These are phyloP conservation scores for Skeletonema costatum DNA, from an alignment of 108 stramenopile genomes.

Conservation along the genomic window DNA sequence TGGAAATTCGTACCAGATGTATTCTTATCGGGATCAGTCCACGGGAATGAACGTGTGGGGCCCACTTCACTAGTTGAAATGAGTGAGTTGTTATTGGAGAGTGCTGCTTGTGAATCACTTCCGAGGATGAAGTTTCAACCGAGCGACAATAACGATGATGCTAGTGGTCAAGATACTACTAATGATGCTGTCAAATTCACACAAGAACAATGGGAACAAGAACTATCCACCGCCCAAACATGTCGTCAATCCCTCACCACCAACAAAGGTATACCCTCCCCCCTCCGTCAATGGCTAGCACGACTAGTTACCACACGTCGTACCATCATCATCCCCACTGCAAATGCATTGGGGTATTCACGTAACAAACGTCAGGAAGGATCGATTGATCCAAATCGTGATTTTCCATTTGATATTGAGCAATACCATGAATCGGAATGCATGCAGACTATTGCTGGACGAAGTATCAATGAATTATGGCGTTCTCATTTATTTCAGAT, in stretches of 20 bases:
- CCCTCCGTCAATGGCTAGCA: constrained; percentile 58
- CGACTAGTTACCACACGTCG: constrained; percentile 72
- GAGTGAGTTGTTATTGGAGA: constrained; percentile 57
- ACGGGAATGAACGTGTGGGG: constrained; percentile 98
- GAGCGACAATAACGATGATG: background rate
- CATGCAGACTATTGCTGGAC: constrained; percentile 84
- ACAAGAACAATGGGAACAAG: constrained; percentile 20
- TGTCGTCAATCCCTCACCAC: constrained; percentile 46
- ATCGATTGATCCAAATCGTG: constrained; percentile 87
- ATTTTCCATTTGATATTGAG: constrained; percentile 80
- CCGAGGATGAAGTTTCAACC: constrained; percentile 48
- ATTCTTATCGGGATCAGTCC: constrained; percentile 91
- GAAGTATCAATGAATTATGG: constrained; percentile 84
- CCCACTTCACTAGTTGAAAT: constrained; percentile 68
- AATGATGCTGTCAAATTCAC: background rate
- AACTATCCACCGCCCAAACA: constrained; percentile 9
- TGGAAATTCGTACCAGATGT: constrained; percentile 84
- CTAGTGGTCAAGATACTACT: background rate
- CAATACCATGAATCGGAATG: constrained; percentile 40
- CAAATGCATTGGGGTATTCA: constrained; percentile 81
- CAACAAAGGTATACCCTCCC: constrained; percentile 31
- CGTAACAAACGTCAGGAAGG: constrained; percentile 50
- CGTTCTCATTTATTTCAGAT: constrained; percentile 81
- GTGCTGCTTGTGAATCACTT: constrained; percentile 79
- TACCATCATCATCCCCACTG: constrained; percentile 69